Base-by-base conservation (phyloP, 2,329 filamentous ascomycete species). In the Madurella fahalii region DNA sequence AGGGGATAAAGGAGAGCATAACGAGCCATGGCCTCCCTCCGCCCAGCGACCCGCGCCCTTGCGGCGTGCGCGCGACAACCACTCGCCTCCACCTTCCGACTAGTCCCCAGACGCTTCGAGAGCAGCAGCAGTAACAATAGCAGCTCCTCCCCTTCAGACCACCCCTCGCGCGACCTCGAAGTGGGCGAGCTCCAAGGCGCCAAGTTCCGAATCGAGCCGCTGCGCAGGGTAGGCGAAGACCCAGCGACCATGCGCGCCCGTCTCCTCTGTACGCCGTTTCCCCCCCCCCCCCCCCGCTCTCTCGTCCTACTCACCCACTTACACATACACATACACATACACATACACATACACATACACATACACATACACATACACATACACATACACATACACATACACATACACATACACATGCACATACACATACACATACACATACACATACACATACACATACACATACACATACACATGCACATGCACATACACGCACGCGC, bases 151-250 rank as follows among this genome's bases (percentile, higher is more conserved):
- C 12, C 41, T 50, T 46, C 48, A 32, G 46, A 48, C 47, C n/a
- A 32, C 5, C 49, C 47, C 8, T 15, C 31, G n/a, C 48, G 48
- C 40, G 90, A 96, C 63, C 80, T 95, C 57, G 84, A 77, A 43
- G 89, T 94, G 65, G 91, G 90, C 67, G 90, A 96, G 77, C 84
- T 96, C 67, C 85, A 95, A 69, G 90, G 90, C 62, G 89, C 86
- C 59, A 81, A 82, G 55, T 96, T 97, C 75, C 88, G 84, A 70
- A 85, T 97, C 66, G 90, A 95, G 78, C 94, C 94, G n/a, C 73
- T 97, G 62, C 84, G 88, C 58, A 82, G 94, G 48, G 82, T 81
- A 9, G 91, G 91, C 65, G 94, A 99, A 73, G 89, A 94, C 74
- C 76, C 82, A 45, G 80, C 82, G 63, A 99, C 93, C 37, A 96